A percentile compares a stretch with the other conserved stretches of the same genome.
Conservation (phyloP, 2,329 filamentous ascomycete species). For the Phialophora tarda region DNA sequence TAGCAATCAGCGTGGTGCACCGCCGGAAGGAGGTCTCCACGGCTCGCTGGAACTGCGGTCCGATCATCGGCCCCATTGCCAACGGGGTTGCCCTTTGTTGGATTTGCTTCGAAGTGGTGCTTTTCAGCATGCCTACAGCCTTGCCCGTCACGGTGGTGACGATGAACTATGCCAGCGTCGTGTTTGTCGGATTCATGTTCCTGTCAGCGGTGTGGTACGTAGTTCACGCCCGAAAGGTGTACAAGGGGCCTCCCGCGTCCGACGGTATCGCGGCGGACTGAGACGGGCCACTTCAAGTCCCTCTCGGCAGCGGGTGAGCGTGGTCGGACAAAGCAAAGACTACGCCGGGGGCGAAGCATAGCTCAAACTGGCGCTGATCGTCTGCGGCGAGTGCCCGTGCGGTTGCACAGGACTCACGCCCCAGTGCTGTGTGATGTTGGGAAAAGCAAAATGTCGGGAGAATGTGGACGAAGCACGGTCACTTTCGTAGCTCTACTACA, state of each 20-base stretch:
- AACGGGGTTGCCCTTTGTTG: slow-evolving; percentile 57
- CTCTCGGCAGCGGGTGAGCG: background rate
- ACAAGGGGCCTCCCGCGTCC: slow-evolving; percentile 47
- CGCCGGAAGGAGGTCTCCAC: slow-evolving; percentile 54
- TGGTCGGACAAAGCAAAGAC: background rate
- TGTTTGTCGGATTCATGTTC: slow-evolving; percentile 61
- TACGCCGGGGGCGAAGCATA: background rate
- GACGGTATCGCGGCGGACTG: slow-evolving; percentile 40
- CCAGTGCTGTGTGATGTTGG: background rate
- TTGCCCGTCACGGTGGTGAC: slow-evolving; percentile 59
- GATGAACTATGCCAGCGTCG: slow-evolving; percentile 65
- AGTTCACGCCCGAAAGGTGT: slow-evolving; percentile 56
- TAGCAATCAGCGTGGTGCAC: slow-evolving; percentile 57
- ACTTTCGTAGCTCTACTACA: background rate
- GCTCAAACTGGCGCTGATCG: background rate
- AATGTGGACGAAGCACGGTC: background rate
- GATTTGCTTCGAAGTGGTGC: slow-evolving; percentile 59
- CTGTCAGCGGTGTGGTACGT: slow-evolving; percentile 60
- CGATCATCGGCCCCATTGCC: slow-evolving; percentile 50
- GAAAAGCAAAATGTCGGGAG: background rate
- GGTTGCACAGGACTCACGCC: background rate
- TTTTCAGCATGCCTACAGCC: slow-evolving; percentile 61
- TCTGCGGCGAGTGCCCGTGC: background rate
- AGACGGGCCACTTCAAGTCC: background rate
- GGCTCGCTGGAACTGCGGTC: slow-evolving; percentile 58